Conservation (phyloP, 192 early-diverging fungal genomes). For the Rhizophagus prolifer region DNA sequence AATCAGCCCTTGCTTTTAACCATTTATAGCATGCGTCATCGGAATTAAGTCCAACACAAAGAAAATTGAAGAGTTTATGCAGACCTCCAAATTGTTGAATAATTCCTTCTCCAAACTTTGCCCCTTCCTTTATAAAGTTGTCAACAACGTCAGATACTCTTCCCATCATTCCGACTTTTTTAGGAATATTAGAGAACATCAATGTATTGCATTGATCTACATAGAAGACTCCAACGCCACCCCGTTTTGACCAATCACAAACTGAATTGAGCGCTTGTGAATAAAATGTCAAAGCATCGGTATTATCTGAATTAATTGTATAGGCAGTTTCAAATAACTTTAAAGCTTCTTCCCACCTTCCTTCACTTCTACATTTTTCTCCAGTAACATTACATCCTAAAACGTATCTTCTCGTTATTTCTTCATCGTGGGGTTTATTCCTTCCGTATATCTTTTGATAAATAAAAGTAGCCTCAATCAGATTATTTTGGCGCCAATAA, state of each 20-base stretch:
- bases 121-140: conserved; percentile 69
- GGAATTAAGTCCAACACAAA: conserved; percentile 30
- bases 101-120: conserved; percentile 55
- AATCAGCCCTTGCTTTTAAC: conserved; percentile 24
- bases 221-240: not conserved
- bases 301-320: not conserved
- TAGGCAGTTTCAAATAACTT: not conserved
- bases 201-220: not conserved
- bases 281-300: not conserved
- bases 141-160: conserved; percentile 76
- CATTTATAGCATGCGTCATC: conserved; percentile 28
- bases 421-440: not conserved
- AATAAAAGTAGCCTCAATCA: not conserved
- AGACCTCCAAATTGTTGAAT: conserved; percentile 43
- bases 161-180: conserved; percentile 50
- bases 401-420: not conserved
- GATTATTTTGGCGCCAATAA: not conserved
- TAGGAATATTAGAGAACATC: not conserved
- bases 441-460: not conserved
- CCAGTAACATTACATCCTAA: not conserved
- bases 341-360: not conserved
- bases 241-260: not conserved
- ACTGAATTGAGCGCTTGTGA: not conserved
- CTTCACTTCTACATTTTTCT: not conserved
- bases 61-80: not conserved